These are phyloP conservation scores for Shiraia bambusicola DNA, from an alignment of 2,329 filamentous ascomycete species.

Conservation along the genomic window DNA sequence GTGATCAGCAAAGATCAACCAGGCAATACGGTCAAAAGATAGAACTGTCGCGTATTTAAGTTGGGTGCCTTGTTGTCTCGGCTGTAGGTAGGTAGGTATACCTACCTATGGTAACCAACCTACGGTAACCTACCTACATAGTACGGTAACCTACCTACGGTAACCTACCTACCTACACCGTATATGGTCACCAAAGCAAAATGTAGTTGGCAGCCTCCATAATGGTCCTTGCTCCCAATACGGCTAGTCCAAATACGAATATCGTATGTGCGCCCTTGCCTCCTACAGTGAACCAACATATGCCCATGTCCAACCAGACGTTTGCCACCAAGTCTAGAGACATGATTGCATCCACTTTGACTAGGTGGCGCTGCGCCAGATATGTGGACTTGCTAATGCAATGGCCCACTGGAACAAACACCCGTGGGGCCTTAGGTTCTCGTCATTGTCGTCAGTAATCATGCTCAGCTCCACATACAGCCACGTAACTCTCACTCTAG, in stretches of 20 bases:
- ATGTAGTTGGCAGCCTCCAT: conserved; percentile 23
- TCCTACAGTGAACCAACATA: conserved; percentile 7
- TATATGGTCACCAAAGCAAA: conserved; percentile 13
- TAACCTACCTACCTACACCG: no score
- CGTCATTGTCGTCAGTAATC: conserved; percentile 11
- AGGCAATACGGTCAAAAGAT: conserved; percentile 8
- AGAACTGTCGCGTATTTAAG: conserved; percentile 24
- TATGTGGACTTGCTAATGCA: neutral
- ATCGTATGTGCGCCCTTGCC: conserved; percentile 19
- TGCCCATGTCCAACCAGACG: conserved; percentile 11
- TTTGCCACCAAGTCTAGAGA: conserved; percentile 11
- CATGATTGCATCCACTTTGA: neutral
- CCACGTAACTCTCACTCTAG: conserved; percentile 8
- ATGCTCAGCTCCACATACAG: conserved; percentile 2
- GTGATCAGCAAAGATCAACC: conserved; percentile 13
- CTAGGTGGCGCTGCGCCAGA: neutral
- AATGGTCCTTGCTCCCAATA: conserved; percentile 26
- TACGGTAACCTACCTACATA: no score
- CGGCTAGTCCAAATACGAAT: conserved; percentile 29
- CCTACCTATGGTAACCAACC: no score
- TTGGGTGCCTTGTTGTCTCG: conserved; percentile 21
- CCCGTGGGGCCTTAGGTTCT: conserved; percentile 4
- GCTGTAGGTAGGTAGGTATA: conserved; percentile 19
- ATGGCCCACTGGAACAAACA: conserved; percentile 1
- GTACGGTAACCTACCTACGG: no score